phyloP scores from a whole-genome alignment of 192 early-diverging fungal genomes.

The Radiomyces spectabilis region DNA sequence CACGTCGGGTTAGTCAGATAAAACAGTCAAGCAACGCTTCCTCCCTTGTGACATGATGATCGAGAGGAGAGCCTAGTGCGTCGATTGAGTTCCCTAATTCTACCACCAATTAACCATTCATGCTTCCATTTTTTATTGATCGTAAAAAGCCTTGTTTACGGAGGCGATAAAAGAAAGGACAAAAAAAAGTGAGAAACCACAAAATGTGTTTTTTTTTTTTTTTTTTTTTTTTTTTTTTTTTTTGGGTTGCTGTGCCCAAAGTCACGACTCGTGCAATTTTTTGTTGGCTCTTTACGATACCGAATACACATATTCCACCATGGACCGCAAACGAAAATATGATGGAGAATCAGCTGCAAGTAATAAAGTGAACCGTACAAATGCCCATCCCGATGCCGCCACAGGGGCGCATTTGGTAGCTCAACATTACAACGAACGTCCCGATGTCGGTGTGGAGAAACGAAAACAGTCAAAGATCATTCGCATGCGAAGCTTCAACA shows the following conservation, averaged over 20 bases:
- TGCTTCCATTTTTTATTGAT: too few relatives aligned
- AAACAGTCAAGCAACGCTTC: background rate
- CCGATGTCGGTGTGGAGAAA: constrained; percentile 63
- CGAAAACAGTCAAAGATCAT: constrained; percentile 82
- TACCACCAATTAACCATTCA: background rate
- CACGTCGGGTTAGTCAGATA: background rate
- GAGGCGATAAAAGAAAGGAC: too few relatives aligned
- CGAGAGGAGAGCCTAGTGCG: background rate
- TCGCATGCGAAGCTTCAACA: constrained; percentile 87
- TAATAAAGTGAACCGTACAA: background rate
- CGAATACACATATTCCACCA: background rate
- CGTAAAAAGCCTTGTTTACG: too few relatives aligned
- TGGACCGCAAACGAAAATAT: background rate
- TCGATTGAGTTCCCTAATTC: background rate
- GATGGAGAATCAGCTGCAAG: background rate
- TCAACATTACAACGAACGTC: constrained; percentile 78
- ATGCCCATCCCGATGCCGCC: background rate
- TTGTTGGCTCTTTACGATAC: background rate
- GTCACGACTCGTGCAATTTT: background rate
- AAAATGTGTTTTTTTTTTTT: background rate
- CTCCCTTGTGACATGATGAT: background rate
- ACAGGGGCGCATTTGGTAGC: constrained; percentile 39
- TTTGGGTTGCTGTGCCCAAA: background rate
- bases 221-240: background rate
- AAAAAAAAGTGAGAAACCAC: background rate